Base-by-base conservation (phyloP, 2,329 filamentous ascomycete species). In the Pseudogymnoascus sp. region DNA sequence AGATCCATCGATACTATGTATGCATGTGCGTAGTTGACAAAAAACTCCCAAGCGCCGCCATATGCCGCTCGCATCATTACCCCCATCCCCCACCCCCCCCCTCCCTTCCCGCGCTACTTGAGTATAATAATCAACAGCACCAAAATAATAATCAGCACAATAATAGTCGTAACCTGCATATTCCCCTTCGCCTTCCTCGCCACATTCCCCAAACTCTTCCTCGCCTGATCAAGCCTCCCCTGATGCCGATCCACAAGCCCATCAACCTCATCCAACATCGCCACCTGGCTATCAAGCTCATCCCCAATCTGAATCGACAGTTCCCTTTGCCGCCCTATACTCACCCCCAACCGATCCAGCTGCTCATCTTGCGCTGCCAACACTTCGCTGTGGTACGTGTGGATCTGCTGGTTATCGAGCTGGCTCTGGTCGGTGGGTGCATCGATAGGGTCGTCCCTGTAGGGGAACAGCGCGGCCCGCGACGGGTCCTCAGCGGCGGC, bases 261-360 rank as follows among this genome's bases (percentile, higher is more conserved):
- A 72, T 97, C 94, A 50, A 95, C 86, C 70, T 96, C 93, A 73
- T 97, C 93, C 31, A 99, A 80, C 80, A 99, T 80, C 69, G 88
- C 82, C 38, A 95, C 89, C 71, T 99, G 94, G 69, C 86, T 88
- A 70, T 97, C 94, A 37, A 99, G 81, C 80, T 99, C 94, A 74
- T 97, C 90, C 31, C 94, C 93, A 71, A 99, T 97, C 78, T 94
- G 91, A 78, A 97, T 95, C 73, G 89, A 92, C 66, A 99, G 80
- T 77, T 97, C 91, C 60, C 95, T 82, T 78, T 97, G 94, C 40
- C 94, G 85, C 3, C 90, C 84, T 69, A 99, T 97, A 64, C 86
- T 91, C 70, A 86, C 84, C n/a, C 92, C 91, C 3, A 99, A 79
- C 8, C 83, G 81, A 74, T 97, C 93, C n/a, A 99, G 82, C 74